Percentiles rank a stretch among this genome's conserved stretches.
Conservation (phyloP, 208 protist species). For the Leishmania turanica region DNA sequence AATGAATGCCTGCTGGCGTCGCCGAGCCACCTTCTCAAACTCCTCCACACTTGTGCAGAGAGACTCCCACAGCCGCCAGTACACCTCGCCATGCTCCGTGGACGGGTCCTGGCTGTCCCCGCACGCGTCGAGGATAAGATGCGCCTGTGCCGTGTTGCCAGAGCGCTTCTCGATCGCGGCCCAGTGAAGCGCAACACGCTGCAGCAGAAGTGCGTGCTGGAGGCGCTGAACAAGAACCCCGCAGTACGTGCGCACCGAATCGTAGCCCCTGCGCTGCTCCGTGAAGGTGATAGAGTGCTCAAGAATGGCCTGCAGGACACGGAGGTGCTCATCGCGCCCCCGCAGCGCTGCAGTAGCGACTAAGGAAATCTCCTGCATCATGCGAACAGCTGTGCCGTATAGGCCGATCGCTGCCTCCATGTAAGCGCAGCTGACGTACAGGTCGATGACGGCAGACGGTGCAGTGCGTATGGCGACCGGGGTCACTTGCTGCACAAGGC, state of each 20-base stretch:
- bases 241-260: constrained; percentile 46
- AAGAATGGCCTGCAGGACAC: constrained; percentile 47
- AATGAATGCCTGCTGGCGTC: constrained; percentile 61
- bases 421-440: constrained; percentile 59
- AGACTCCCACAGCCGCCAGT: constrained; percentile 80
- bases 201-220: constrained; percentile 42
- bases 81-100: constrained; percentile 52
- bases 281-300: constrained; percentile 60
- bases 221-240: constrained; percentile 38
- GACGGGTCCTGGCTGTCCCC: constrained; percentile 70
- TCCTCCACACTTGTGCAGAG: constrained; percentile 60
- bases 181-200: constrained; percentile 78
- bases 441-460: constrained; percentile 44
- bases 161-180: constrained; percentile 71
- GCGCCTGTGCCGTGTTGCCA: constrained; percentile 48
- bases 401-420: constrained; percentile 66
- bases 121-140: constrained; percentile 70
- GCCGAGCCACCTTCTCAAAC: constrained; percentile 67
- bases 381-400: constrained; percentile 49
- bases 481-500: constrained; percentile 45
- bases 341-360: constrained; percentile 28
- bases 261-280: constrained; percentile 45
- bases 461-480: constrained; percentile 32
- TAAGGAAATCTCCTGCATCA: constrained; percentile 35
- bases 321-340: constrained; percentile 16